phyloP scores from a whole-genome alignment of 129 eudicot species.

The Silybum marianum region DNA sequence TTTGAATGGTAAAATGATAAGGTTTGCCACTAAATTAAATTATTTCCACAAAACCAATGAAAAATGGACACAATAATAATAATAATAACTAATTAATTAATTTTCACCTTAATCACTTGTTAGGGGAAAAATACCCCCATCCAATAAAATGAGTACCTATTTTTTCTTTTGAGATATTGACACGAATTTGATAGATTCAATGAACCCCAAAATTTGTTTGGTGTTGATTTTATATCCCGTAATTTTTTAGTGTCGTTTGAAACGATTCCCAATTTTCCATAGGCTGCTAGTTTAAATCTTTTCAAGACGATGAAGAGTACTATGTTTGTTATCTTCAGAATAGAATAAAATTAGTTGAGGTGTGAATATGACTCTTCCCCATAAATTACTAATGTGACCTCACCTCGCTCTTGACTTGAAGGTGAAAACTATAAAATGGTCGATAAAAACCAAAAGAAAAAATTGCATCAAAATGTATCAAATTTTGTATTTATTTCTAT shows the following conservation, averaged over 20 bases:
- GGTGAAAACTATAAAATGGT: too few relatives aligned
- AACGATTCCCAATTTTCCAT: too few relatives aligned
- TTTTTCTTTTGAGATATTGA: conserved; percentile 1
- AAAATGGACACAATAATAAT: neutral
- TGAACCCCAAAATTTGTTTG: neutral
- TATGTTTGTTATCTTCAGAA: too few relatives aligned
- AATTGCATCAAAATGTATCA: neutral
- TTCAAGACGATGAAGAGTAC: too few relatives aligned
- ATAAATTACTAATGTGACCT: too few relatives aligned
- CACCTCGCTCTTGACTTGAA: neutral
- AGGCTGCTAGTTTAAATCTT: too few relatives aligned
- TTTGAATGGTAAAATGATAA: conserved; percentile 13
- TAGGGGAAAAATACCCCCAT: conserved; percentile 3
- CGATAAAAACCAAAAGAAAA: neutral
- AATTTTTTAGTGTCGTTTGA: too few relatives aligned
- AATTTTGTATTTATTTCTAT: too few relatives aligned
- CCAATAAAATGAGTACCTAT: conserved; percentile 1
- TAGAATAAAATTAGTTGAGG: too few relatives aligned
- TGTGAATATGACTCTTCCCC: neutral
- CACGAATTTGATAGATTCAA: conserved; percentile 13
- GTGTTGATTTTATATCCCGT: neutral
- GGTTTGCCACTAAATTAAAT: conserved; percentile 13
- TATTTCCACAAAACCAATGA: conserved; percentile 12
- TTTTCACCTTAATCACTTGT: conserved; percentile 1
- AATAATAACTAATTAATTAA: neutral